Percentiles rank a stretch among this genome's conserved stretches.
Evolutionary conservation across 2,329 filamentous ascomycete genomes (phyloP).

Genomic region (Lithohypha guttulata): DNA sequence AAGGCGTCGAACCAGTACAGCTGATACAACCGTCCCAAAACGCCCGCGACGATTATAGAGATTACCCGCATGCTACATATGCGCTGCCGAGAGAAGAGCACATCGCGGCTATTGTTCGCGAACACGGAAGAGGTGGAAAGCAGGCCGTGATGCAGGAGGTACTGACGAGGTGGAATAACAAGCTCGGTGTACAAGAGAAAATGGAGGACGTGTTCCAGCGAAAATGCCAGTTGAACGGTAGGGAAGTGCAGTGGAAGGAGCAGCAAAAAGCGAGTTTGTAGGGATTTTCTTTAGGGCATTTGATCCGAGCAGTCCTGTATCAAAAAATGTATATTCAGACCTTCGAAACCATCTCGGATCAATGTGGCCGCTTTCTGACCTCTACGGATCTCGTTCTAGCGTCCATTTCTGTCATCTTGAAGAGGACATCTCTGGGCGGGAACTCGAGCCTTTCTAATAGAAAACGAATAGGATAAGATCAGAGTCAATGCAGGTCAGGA

Average conservation of each 20-base stretch:
- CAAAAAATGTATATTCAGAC: no score
- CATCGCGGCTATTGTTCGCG: conserved; percentile 37
- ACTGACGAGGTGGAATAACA: conserved; percentile 46
- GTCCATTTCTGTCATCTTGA: no score
- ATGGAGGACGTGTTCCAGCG: conserved; percentile 57
- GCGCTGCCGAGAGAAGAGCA: conserved; percentile 60
- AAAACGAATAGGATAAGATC: no score
- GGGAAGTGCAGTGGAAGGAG: conserved; percentile 25
- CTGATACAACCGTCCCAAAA: conserved; percentile 43
- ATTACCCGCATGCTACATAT: conserved; percentile 61
- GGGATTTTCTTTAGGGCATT: neutral
- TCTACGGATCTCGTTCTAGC: no score
- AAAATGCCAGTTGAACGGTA: conserved; percentile 43
- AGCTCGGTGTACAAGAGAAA: conserved; percentile 59
- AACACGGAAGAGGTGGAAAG: conserved; percentile 36
- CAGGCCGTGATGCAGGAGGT: conserved; percentile 55
- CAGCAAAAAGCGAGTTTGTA: conserved; percentile 10
- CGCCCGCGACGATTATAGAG: conserved; percentile 42
- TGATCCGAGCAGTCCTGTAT: no score
- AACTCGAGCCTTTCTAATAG: no score
- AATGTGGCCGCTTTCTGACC: no score
- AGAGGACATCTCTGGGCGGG: no score
- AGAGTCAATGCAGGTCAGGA: no score
- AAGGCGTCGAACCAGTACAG: conserved; percentile 39
- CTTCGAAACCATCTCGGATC: no score